A percentile compares a stretch with the other conserved stretches of the same genome.
Conservation (phyloP, 305 asterid genomes). For the Fraxinus angustifolia region DNA sequence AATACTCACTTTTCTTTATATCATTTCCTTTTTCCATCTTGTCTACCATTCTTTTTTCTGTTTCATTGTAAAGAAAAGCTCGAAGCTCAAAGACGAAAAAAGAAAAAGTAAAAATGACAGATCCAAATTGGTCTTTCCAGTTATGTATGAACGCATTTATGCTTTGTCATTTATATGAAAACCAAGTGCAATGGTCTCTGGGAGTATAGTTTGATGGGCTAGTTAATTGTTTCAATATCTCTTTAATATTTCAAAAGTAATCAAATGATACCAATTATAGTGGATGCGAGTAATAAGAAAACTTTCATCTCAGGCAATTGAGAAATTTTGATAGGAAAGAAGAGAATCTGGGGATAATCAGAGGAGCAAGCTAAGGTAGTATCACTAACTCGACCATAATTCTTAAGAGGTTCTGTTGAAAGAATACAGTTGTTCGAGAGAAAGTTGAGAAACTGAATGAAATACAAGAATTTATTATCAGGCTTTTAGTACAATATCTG, state of each 20-base stretch:
- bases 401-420: background rate
- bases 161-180: background rate
- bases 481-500: background rate
- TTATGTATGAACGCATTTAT: background rate
- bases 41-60: slow-evolving; percentile 1
- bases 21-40: background rate
- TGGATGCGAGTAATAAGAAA: background rate
- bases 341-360: background rate
- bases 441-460: background rate
- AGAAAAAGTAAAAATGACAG: background rate
- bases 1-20: background rate
- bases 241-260: background rate
- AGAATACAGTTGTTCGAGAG: background rate
- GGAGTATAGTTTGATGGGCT: background rate
- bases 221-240: background rate
- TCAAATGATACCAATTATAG: background rate
- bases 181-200: background rate
- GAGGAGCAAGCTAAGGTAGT: background rate
- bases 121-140: background rate
- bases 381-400: background rate
- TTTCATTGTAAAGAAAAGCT: background rate
- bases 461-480: background rate
- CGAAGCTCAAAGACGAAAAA: background rate
- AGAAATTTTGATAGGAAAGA: background rate
- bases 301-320: background rate